Evolutionary conservation across 2,329 filamentous ascomycete species (phyloP).

Genomic region (Nannizziopsis arthrosporioides): DNA sequence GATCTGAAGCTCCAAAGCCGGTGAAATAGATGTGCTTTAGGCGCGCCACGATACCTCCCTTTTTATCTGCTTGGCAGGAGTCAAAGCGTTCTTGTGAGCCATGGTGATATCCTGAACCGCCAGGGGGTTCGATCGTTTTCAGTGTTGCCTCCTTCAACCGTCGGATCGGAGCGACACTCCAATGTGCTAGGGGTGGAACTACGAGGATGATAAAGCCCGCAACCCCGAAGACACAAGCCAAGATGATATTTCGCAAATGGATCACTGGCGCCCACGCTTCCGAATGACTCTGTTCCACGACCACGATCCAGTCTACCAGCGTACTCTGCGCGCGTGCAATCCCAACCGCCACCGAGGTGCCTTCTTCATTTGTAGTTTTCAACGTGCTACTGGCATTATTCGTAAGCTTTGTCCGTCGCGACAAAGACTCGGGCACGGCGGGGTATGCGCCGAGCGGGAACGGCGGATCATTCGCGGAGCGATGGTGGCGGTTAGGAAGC

Average conservation of each 20-base stretch:
- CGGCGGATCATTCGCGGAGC: constrained; percentile 30
- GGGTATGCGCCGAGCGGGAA: constrained; percentile 55
- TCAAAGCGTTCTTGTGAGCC: neutral
- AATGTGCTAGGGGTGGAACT: constrained; percentile 67
- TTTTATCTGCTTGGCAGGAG: neutral
- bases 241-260: constrained; percentile 63
- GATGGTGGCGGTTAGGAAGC: constrained; percentile 28
- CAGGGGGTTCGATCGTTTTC: constrained; percentile 54
- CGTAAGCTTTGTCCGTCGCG: constrained; percentile 36
- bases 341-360: constrained; percentile 60
- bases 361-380: constrained; percentile 61
- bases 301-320: constrained; percentile 68
- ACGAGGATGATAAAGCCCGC: constrained; percentile 60
- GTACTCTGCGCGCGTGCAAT: constrained; percentile 57
- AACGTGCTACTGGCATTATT: constrained; percentile 61
- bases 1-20: neutral
- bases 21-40: constrained; percentile 14
- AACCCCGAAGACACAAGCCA: constrained; percentile 77
- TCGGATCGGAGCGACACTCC: constrained; percentile 68
- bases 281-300: constrained; percentile 61
- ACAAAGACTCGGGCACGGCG: constrained; percentile 51
- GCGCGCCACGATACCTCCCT: constrained; percentile 1
- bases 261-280: constrained; percentile 69
- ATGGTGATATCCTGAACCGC: neutral
- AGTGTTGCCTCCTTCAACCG: constrained; percentile 63